These are phyloP conservation scores for Adansonia rubrostipa DNA, from an alignment of 441 rosid genomes.

Conservation along the genomic window DNA sequence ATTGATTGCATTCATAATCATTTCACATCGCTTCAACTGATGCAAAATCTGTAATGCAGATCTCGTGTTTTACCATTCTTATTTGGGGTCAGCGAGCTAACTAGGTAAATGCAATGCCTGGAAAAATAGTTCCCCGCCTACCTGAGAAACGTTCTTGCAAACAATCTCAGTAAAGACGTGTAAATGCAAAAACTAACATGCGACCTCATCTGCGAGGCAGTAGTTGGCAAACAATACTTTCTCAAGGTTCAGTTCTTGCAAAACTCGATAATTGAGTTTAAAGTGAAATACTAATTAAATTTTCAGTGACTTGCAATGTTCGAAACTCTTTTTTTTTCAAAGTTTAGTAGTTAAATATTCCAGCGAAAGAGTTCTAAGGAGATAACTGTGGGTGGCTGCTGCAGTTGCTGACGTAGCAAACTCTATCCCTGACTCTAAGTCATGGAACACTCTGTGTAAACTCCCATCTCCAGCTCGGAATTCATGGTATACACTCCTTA, in stretches of 20 bases:
- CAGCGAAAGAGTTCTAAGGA: background rate
- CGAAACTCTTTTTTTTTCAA: background rate
- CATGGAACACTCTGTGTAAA: too few relatives aligned
- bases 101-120: too few relatives aligned
- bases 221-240: background rate
- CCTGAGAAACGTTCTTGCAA: too few relatives aligned
- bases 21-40: too few relatives aligned
- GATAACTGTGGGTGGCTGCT: background rate
- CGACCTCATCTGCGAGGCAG: background rate
- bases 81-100: too few relatives aligned
- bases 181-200: too few relatives aligned
- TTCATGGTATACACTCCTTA: slow-evolving; percentile 26
- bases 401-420: background rate
- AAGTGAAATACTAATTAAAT: background rate
- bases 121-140: too few relatives aligned
- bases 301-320: background rate
- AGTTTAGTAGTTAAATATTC: background rate
- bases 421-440: too few relatives aligned
- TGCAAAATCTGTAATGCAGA: too few relatives aligned
- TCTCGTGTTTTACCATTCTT: too few relatives aligned
- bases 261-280: background rate
- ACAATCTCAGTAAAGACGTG: too few relatives aligned
- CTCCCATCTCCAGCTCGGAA: background rate
- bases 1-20: too few relatives aligned
- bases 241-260: background rate